These are phyloP conservation scores for Leucocoprinus sp. DNA, from an alignment of 768 basidiomycete genomes.

Conservation along the genomic window DNA sequence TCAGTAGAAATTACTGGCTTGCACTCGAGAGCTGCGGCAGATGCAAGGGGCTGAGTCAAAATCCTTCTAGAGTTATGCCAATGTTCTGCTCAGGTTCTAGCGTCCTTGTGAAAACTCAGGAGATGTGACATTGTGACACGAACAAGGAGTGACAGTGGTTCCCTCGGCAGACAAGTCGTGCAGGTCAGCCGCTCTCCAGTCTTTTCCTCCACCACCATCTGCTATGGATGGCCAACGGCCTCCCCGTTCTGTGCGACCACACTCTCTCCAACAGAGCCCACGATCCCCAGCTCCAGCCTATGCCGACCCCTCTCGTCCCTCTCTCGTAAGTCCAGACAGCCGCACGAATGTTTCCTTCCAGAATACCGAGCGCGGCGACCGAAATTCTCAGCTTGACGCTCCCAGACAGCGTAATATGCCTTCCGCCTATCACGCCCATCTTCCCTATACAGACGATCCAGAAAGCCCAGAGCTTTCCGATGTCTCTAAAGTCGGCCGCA, in stretches of 20 bases:
- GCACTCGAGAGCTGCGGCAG: not conserved
- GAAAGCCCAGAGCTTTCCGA: slow-evolving; percentile 37
- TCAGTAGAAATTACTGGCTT: too few species aligned
- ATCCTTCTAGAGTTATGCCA: too few species aligned
- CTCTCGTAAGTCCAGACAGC: slow-evolving; percentile 25
- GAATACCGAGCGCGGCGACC: slow-evolving; percentile 61
- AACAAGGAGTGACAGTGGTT: slow-evolving; percentile 5
- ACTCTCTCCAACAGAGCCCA: slow-evolving; percentile 28
- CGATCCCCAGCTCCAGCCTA: slow-evolving; percentile 32
- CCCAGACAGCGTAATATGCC: slow-evolving; percentile 41
- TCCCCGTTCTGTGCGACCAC: slow-evolving; percentile 46
- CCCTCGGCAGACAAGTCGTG: slow-evolving; percentile 11
- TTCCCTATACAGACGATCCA: slow-evolving; percentile 23
- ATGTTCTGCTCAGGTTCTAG: too few species aligned
- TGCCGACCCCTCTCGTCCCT: slow-evolving; percentile 21
- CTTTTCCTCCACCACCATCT: slow-evolving; percentile 10
- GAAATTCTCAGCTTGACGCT: slow-evolving; percentile 48
- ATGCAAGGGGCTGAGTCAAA: not conserved
- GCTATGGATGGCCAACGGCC: slow-evolving; percentile 36
- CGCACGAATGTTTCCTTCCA: slow-evolving; percentile 59
- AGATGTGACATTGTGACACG: slow-evolving; percentile 12
- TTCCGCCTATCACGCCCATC: slow-evolving; percentile 32
- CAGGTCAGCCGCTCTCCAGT: slow-evolving; percentile 12
- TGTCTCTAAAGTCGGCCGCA: slow-evolving; percentile 54
- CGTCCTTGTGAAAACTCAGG: too few species aligned